These are phyloP conservation scores for Colletotrichum spaethianum DNA, from an alignment of 2,329 filamentous ascomycete genomes.

Conservation along the genomic window DNA sequence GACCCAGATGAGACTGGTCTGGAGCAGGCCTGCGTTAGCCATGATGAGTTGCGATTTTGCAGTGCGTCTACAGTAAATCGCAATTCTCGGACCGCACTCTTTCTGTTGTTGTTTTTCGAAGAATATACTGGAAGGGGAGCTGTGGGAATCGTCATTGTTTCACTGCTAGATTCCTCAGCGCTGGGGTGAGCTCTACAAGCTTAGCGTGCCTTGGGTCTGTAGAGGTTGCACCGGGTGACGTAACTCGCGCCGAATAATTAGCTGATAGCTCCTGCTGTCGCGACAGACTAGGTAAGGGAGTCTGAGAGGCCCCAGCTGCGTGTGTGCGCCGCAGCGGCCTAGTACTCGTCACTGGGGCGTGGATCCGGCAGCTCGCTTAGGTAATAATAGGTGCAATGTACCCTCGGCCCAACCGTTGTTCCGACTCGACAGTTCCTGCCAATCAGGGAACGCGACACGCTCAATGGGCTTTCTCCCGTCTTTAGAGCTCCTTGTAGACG, in stretches of 20 bases:
- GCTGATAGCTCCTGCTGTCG: not conserved
- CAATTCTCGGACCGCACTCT: not conserved
- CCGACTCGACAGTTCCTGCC: not conserved
- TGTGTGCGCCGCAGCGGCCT: slow-evolving; percentile 2
- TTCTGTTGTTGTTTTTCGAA: slow-evolving; percentile 26
- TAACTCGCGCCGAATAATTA: not conserved
- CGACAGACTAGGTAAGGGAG: not conserved
- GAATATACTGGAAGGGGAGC: slow-evolving; percentile 5
- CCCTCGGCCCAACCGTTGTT: slow-evolving; percentile 12
- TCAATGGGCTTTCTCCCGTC: slow-evolving; percentile 2
- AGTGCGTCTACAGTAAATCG: not conserved
- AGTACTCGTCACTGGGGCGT: slow-evolving; percentile 1
- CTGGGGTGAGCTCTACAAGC: slow-evolving; percentile 29
- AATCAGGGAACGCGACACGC: slow-evolving; percentile 23
- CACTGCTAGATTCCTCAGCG: slow-evolving; percentile 21
- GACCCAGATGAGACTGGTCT: slow-evolving; percentile 94
- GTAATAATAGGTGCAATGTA: not conserved
- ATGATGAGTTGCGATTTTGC: slow-evolving; percentile 43
- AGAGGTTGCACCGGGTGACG: slow-evolving; percentile 21
- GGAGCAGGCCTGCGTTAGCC: slow-evolving; percentile 75
- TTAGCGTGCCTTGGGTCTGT: slow-evolving; percentile 25
- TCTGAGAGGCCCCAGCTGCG: not conserved
- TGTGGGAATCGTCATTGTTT: slow-evolving; percentile 32
- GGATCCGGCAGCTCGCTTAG: too few species aligned
- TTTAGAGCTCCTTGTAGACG: slow-evolving; percentile 17